Evolutionary conservation across 2,329 filamentous ascomycete species (phyloP).

Genomic region (Samsoniella hepiali): DNA sequence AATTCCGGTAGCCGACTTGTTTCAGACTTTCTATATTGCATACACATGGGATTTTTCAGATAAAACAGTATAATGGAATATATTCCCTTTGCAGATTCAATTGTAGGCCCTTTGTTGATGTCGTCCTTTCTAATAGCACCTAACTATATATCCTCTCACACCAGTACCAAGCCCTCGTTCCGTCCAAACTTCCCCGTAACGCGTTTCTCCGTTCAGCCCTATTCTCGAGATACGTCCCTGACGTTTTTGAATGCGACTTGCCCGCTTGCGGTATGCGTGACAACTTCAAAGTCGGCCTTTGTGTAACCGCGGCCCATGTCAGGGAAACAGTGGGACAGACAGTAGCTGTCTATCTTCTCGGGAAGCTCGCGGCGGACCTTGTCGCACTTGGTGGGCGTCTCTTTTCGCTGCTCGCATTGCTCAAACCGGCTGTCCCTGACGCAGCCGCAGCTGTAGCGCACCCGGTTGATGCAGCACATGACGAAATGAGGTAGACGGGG

Average conservation of each 20-base stretch:
- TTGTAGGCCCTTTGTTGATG: too few species aligned
- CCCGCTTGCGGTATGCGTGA: not conserved
- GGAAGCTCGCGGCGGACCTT: not conserved
- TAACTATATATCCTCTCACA: not conserved
- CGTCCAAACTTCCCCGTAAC: too few species aligned
- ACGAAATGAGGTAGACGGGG: not conserved
- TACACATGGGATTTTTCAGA: too few species aligned
- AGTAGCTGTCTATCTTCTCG: not conserved
- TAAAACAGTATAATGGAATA: too few species aligned
- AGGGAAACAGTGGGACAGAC: conserved; percentile 4
- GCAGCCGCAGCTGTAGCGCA: conserved; percentile 11
- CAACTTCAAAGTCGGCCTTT: not conserved
- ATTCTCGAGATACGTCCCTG: not conserved
- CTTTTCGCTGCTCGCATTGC: not conserved
- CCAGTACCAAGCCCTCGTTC: not conserved
- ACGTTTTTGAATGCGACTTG: not conserved
- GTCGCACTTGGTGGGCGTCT: conserved; percentile 14
- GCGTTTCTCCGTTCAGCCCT: not conserved
- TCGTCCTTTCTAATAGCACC: too few species aligned
- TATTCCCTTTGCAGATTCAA: too few species aligned
- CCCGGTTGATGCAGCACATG: conserved; percentile 5
- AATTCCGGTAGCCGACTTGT: too few species aligned
- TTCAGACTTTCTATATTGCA: too few species aligned
- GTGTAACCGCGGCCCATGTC: not conserved
- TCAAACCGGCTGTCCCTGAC: conserved; percentile 1